phyloP scores from a whole-genome alignment of 148 eudicot genomes.

The Salicornia ramosissima region DNA sequence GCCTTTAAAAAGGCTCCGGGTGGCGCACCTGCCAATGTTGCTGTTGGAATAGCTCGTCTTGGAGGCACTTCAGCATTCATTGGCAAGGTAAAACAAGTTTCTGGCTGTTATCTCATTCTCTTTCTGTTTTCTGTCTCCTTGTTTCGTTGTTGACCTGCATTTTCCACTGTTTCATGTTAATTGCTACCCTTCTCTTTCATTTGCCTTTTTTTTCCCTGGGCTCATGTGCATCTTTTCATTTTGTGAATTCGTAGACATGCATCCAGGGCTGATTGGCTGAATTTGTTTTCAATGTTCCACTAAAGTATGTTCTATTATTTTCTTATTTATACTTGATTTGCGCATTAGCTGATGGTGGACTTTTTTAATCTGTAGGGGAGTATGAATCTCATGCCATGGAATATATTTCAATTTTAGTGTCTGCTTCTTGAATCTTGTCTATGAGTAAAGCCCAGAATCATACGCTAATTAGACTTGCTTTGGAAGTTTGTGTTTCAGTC shows the following conservation, averaged over 20 bases:
- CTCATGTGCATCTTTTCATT: background rate
- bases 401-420: background rate
- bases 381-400: background rate
- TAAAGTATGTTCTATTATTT: background rate
- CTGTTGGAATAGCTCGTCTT: conserved; percentile 93
- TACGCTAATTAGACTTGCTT: background rate
- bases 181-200: background rate
- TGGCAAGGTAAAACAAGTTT: conserved; percentile 60
- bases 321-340: background rate
- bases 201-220: background rate
- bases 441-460: background rate
- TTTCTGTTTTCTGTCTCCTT: background rate
- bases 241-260: no score
- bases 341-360: background rate
- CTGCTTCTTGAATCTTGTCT: background rate
- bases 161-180: background rate
- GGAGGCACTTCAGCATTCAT: conserved; percentile 96
- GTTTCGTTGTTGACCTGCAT: background rate
- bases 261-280: no score
- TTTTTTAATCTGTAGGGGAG: background rate
- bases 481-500: background rate
- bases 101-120: background rate
- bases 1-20: conserved; percentile 98
- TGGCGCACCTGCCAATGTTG: conserved; percentile 99
- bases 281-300: background rate